Evolutionary conservation across 345 rosid species (phyloP).

Genomic region (Corchorus olitorius): DNA sequence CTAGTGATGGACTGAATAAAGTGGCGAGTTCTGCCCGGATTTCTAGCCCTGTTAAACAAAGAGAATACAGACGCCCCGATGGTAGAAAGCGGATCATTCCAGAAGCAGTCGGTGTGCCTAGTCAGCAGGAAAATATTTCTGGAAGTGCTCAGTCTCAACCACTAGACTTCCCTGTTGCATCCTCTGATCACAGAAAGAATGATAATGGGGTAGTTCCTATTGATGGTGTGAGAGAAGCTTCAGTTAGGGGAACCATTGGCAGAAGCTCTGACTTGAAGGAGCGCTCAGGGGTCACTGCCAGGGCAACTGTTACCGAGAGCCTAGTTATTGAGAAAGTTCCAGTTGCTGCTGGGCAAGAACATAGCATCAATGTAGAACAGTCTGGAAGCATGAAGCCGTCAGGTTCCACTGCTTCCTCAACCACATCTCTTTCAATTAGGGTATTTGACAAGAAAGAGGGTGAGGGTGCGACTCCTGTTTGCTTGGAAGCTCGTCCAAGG

Average conservation of each 20-base stretch:
- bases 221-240: conserved; percentile 46
- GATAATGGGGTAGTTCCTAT: conserved; percentile 46
- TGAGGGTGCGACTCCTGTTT: conserved; percentile 61
- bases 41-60: conserved; percentile 89
- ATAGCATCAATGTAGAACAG: conserved; percentile 55
- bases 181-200: conserved; percentile 46
- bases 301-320: conserved; percentile 73
- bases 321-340: conserved; percentile 87
- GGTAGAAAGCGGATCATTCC: conserved; percentile 99
- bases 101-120: conserved; percentile 88
- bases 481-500: conserved; percentile 87
- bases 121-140: conserved; percentile 54
- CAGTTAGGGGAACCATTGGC: conserved; percentile 47
- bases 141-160: conserved; percentile 41
- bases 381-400: conserved; percentile 60
- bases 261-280: conserved; percentile 65
- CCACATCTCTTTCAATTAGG: conserved; percentile 55
- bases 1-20: conserved; percentile 62
- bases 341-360: conserved; percentile 53
- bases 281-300: conserved; percentile 75
- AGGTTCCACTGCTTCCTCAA: conserved; percentile 37
- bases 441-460: conserved; percentile 87
- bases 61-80: conserved; percentile 93
- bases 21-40: conserved; percentile 44
- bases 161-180: conserved; percentile 39